These are phyloP conservation scores for Saccharomycopsis crataegensis DNA, from an alignment of 1,139 yeast genomes.

Conservation along the genomic window DNA sequence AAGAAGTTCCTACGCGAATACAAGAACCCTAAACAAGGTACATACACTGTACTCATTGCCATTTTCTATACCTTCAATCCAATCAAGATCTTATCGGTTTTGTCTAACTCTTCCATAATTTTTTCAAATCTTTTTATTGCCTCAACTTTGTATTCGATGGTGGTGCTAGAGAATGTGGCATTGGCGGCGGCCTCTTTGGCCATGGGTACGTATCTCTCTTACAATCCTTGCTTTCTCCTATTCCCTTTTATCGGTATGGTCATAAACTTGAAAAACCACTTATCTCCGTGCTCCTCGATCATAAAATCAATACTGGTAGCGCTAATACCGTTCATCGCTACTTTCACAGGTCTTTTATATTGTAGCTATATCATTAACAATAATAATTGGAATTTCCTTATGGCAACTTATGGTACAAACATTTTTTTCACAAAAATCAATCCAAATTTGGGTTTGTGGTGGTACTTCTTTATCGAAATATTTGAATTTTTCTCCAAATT, in stretches of 20 bases:
- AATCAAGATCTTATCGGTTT: constrained; percentile 54
- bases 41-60: constrained; percentile 29
- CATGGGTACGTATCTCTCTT: constrained; percentile 56
- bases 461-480: constrained; percentile 96
- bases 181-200: constrained; percentile 51
- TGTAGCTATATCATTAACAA: constrained; percentile 35
- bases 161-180: constrained; percentile 33
- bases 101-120: constrained; percentile 60
- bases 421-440: constrained; percentile 59
- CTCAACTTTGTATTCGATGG: constrained; percentile 42
- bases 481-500: constrained; percentile 83
- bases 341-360: constrained; percentile 32
- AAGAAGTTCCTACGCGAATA: constrained; percentile 34
- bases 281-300: neutral
- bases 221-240: constrained; percentile 50
- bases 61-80: constrained; percentile 77
- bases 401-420: constrained; percentile 55
- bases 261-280: constrained; percentile 18
- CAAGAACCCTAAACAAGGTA: constrained; percentile 31
- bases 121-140: constrained; percentile 54
- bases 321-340: constrained; percentile 19
- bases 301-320: constrained; percentile 9
- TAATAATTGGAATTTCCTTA: constrained; percentile 46
- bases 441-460: constrained; percentile 93
- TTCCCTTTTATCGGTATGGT: constrained; percentile 44